A percentile compares a stretch with the other conserved stretches of the same genome.
phyloP scores from a whole-genome alignment of 352 stramenopile species.

The Phytopythium kandeliae region DNA sequence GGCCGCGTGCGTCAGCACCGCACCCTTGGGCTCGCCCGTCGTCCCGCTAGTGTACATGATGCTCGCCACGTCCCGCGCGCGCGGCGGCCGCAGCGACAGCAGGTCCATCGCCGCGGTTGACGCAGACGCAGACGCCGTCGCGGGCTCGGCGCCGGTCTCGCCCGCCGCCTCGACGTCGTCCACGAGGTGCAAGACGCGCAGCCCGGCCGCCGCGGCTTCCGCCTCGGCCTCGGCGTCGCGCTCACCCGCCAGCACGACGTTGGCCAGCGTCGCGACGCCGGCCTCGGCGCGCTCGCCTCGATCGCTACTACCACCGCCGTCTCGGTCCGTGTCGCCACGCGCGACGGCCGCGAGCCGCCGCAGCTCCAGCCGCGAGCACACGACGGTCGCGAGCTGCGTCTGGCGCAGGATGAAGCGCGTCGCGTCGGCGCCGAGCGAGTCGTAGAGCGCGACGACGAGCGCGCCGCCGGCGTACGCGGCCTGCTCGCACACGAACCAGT shows the following conservation, averaged over 20 bases:
- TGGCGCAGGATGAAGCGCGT: conserved; percentile 77
- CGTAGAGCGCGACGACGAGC: conserved; percentile 63
- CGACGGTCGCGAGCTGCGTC: conserved; percentile 54
- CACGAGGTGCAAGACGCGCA: conserved; percentile 34
- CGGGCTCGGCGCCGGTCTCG: no score
- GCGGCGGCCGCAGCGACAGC: conserved; percentile 21
- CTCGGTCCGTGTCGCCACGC: background rate
- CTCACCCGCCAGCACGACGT: conserved; percentile 35
- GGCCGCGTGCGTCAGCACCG: conserved; percentile 90
- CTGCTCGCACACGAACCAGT: conserved; percentile 94
- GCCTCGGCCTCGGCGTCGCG: conserved; percentile 30
- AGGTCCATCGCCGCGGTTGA: conserved; percentile 11
- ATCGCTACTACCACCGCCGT: background rate
- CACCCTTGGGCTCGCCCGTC: conserved; percentile 95
- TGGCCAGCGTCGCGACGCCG: conserved; percentile 33
- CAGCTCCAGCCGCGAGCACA: conserved; percentile 56
- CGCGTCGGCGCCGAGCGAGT: conserved; percentile 68
- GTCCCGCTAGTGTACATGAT: conserved; percentile 96
- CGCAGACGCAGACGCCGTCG: no score
- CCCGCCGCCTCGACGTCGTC: conserved; percentile 34
- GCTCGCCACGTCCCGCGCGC: conserved; percentile 80
- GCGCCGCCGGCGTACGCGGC: conserved; percentile 38
- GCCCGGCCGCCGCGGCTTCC: conserved; percentile 18
- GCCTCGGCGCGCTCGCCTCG: background rate
- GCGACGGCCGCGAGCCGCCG: conserved; percentile 32